Base-by-base conservation (phyloP, 768 basidiomycete genomes). In the Russula ochroleuca region DNA sequence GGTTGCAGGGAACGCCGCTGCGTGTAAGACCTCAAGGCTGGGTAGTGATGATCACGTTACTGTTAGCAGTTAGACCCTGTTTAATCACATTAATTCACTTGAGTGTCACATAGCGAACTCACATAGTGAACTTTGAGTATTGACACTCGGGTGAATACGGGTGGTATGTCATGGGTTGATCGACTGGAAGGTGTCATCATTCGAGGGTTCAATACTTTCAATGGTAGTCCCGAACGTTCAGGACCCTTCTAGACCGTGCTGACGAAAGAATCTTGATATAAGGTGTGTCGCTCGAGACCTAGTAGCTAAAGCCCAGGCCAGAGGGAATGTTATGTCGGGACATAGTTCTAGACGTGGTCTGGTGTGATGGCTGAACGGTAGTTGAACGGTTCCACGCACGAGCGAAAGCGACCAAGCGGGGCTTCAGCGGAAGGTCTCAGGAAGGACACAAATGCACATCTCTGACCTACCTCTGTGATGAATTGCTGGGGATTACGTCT, bases 341-440 rank as follows among this genome's bases (percentile, higher is more conserved):
- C 15, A 7, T 21, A 11, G 62, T 31, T 35, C 33, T 35, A 52
- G 62, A 25, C 40, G 17, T 47, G 21, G 31, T 48, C 40, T 17
- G 15, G 21, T 17, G 33, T 45, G 41, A 48, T 40, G 48, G 21
- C 17, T 28, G 5, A 28, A 28, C 28, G 28, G 28, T 28, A 28
- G 17, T 25, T 31, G 25, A 28, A 37, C 25, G 21, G 61, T 37
- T 33, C 25, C 41, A 45, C 14, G 23, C 38, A 37, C 19, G 11
- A 23, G 5, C 21, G n/a, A 35, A 35, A n/a, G 33, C 28, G 21
- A 25, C 7, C 21, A 25, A 5, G 25, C 21, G 45, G 33, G 23
- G 23, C 48, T 21, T 51, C 49, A 49, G 59, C 28, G 10, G 41
- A 59, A 49, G 58, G 49, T 28, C n/a, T n/a, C 28, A 28, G 28